Base-by-base conservation (phyloP, 2,329 filamentous ascomycete species). In the Cadophora gregata region DNA sequence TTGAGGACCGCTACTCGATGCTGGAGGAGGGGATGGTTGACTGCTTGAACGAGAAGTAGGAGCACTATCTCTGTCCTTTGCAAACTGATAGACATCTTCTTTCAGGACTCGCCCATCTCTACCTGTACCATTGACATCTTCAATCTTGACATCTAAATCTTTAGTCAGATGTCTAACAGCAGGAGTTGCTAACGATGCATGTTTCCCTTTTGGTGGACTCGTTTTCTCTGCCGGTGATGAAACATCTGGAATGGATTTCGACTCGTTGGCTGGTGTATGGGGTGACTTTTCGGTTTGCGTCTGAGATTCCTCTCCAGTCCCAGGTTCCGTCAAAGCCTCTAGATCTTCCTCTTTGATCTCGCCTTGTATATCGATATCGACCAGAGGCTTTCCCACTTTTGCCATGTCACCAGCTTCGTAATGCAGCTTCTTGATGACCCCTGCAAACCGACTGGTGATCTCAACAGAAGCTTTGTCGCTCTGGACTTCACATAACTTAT, bases 381-480 rank as follows among this genome's bases (percentile, higher is more conserved):
- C 91, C 75, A 97, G 88, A 16, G 94, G 91, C 87, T 96, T 94
- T 72, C 96, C 96, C 29, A 97, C 96, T 76, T 93, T 93, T 61
- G 95, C 95, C 86, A 97, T 97, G 73, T 98, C 96, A 71, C 97
- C 96, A 36, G 93, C 90, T 70, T 97, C 93, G 79, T 97, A 98
- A 80, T 98, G 88, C 53, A 99, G 84, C 81, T 94, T 98, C 83
- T 97, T 97, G 73, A 99, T 95, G 0, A 97, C 91, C 25, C 96
- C 96, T 66, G 94, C 89, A 79, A 97, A 99, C 63, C 96, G 90
- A 75, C 94, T 97, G 47, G 96, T 98, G 74, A 99, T 99, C 85
- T 98, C 86, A 25, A 90, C 87, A 1, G 88, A 88, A 59, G 96
- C 96, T 80, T 99, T 99, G 82, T 99, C 96, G 75, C 94, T 97